Percentiles rank a stretch among this genome's conserved stretches.
phyloP scores from a whole-genome alignment of 2,329 filamentous ascomycete species.

The Parascedosporium putredinis region DNA sequence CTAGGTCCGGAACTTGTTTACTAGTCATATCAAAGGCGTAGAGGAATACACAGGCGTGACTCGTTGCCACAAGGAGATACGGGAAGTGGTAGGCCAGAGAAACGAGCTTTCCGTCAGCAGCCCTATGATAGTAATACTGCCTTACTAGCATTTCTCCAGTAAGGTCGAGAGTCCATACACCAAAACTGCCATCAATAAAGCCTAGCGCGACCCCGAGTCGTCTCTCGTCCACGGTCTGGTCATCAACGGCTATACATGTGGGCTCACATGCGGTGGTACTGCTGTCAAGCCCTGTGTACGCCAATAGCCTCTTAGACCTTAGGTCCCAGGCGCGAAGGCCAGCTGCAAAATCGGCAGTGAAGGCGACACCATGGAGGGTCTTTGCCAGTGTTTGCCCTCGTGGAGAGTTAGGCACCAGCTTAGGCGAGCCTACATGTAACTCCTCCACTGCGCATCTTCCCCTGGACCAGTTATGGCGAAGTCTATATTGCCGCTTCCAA shows the following conservation, averaged over 20 bases:
- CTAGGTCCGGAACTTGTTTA: neutral
- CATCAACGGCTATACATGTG: conserved; percentile 57
- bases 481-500: conserved; percentile 83
- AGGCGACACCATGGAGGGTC: conserved; percentile 64
- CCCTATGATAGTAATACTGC: conserved; percentile 50
- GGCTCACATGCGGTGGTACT: conserved; percentile 28
- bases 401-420: conserved; percentile 10
- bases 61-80: conserved; percentile 70
- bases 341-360: conserved; percentile 59
- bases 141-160: conserved; percentile 30
- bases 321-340: conserved; percentile 74
- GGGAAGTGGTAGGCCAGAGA: conserved; percentile 64
- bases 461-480: conserved; percentile 82
- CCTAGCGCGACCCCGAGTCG: conserved; percentile 55
- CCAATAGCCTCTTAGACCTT: conserved; percentile 51
- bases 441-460: conserved; percentile 75
- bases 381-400: conserved; percentile 58
- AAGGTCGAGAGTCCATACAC: conserved; percentile 53
- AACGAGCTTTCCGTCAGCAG: conserved; percentile 54
- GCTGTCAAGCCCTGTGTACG: conserved; percentile 28
- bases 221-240: conserved; percentile 29
- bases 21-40: conserved; percentile 47
- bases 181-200: conserved; percentile 62
- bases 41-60: conserved; percentile 61
- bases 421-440: conserved; percentile 46